phyloP scores from a whole-genome alignment of 768 basidiomycete species.

The Tulasnella sp. region DNA sequence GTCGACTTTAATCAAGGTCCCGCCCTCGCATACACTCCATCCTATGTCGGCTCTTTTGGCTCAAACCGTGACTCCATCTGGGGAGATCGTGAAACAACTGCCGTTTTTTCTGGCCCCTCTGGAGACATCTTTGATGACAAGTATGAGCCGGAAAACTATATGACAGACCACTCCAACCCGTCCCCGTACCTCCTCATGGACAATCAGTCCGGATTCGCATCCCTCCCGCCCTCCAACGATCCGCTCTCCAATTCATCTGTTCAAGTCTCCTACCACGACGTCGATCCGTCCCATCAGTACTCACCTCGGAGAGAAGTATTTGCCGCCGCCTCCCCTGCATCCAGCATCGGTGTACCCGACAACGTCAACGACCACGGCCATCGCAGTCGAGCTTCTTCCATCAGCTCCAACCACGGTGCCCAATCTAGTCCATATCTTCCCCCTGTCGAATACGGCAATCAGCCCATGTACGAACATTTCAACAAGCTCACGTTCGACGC shows the following conservation, averaged over 20 bases:
- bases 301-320: conserved; percentile 4
- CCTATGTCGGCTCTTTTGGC: conserved; percentile 12
- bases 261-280: not conserved
- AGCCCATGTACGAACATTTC: conserved; percentile 4
- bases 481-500: not conserved
- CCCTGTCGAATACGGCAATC: not conserved
- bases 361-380: not conserved
- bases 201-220: conserved; percentile 1
- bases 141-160: conserved; percentile 11
- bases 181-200: conserved; percentile 8
- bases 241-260: not conserved
- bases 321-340: not conserved
- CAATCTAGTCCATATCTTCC: conserved; percentile 3
- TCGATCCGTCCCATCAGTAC: conserved; percentile 5
- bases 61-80: not conserved
- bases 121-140: conserved; percentile 13
- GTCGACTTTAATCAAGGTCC: not conserved
- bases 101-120: not conserved
- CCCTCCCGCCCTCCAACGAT: not conserved
- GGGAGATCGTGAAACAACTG: conserved; percentile 10
- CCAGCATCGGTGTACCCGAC: conserved; percentile 1
- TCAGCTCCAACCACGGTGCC: conserved; percentile 6
- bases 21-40: conserved; percentile 1
- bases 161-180: not conserved
- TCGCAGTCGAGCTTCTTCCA: conserved; percentile 8